These are phyloP conservation scores for Aspergillus carbonarius DNA, from an alignment of 2,329 filamentous ascomycete genomes.

Conservation along the genomic window DNA sequence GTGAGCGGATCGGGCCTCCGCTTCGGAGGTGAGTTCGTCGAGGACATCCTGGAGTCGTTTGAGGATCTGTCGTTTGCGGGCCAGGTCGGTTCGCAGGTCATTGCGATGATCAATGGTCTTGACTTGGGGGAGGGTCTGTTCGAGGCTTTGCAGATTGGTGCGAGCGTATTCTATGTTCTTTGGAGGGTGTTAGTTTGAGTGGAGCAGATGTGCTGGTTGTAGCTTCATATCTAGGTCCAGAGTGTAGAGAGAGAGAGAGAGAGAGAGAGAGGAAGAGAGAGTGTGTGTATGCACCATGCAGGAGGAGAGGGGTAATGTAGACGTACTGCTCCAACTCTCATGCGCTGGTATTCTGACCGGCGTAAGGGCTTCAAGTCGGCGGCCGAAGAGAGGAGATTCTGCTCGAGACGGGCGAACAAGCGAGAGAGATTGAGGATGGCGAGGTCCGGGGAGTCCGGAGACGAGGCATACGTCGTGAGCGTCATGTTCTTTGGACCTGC, in stretches of 20 bases:
- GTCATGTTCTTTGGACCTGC: conserved; percentile 17
- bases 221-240: background rate
- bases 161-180: conserved; percentile 49
- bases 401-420: conserved; percentile 44
- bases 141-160: conserved; percentile 41
- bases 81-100: conserved; percentile 41
- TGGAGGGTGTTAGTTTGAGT: background rate
- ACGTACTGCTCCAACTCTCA: conserved; percentile 42
- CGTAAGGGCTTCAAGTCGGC: conserved; percentile 39
- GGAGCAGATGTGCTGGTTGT: background rate
- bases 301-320: background rate
- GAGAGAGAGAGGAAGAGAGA: no score
- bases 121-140: conserved; percentile 40
- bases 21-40: conserved; percentile 32
- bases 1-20: conserved; percentile 10
- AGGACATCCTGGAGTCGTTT: conserved; percentile 34
- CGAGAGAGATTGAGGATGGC: conserved; percentile 42
- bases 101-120: conserved; percentile 41
- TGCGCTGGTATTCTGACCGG: conserved; percentile 43
- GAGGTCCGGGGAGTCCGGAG: conserved; percentile 26
- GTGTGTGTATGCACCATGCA: background rate
- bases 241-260: background rate
- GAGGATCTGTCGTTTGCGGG: conserved; percentile 37
- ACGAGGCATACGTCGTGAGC: conserved; percentile 18
- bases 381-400: conserved; percentile 43